phyloP scores from a whole-genome alignment of 129 eudicot species.

The Escallonia rubra region DNA sequence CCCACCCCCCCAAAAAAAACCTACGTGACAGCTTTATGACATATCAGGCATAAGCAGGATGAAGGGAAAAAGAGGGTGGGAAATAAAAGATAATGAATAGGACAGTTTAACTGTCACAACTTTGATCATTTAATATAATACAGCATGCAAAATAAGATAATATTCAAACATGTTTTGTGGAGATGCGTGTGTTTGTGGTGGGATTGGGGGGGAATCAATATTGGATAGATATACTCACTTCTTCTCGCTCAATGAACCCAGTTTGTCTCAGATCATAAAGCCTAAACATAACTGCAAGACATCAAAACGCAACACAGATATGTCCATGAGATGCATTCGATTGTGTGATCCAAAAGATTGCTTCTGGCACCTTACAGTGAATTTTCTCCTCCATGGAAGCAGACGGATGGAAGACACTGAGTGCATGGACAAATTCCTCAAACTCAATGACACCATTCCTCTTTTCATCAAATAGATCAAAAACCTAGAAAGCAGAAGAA shows the following conservation, averaged over 20 bases:
- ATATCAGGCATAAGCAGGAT: too few species aligned
- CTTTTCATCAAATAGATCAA: conserved; percentile 86
- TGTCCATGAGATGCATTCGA: conserved; percentile 2
- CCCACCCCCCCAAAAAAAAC: too few species aligned
- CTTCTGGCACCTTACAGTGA: conserved; percentile 46
- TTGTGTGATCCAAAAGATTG: conserved; percentile 1
- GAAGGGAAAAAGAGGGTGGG: too few species aligned
- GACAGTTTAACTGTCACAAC: too few species aligned
- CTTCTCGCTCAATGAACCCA: conserved; percentile 91
- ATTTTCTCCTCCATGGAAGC: conserved; percentile 84
- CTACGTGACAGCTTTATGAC: too few species aligned
- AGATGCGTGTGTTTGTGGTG: too few species aligned
- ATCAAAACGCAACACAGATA: conserved; percentile 1
- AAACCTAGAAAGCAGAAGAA: conserved; percentile 45
- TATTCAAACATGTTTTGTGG: too few species aligned
- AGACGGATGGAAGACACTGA: conserved; percentile 79
- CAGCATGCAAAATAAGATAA: too few species aligned
- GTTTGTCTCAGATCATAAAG: conserved; percentile 87
- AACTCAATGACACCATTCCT: conserved; percentile 89
- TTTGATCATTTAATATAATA: too few species aligned
- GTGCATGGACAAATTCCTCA: conserved; percentile 87
- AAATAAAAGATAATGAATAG: too few species aligned
- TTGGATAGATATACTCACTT: conserved; percentile 50
- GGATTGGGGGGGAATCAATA: not conserved
- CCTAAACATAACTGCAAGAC: conserved; percentile 79